A percentile compares a stretch with the other conserved stretches of the same genome.
These are phyloP conservation scores for Fusarium keratoplasticum DNA, from an alignment of 2,329 filamentous ascomycete species.

Conservation along the genomic window DNA sequence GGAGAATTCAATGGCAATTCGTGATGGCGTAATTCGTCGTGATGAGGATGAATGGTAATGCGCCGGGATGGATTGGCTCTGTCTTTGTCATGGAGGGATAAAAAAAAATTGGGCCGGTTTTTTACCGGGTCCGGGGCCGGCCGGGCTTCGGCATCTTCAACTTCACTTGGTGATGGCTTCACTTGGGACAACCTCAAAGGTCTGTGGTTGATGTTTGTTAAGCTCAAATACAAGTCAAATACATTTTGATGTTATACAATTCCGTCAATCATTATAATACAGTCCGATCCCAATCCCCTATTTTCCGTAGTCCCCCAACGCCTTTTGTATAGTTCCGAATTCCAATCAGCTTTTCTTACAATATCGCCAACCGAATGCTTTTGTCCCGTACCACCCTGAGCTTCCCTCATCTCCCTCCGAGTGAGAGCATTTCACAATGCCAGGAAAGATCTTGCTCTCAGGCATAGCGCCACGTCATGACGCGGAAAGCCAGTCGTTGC, in stretches of 20 bases:
- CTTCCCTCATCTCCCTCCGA: not conserved
- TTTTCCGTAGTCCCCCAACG: not conserved
- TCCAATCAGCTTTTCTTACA: not conserved
- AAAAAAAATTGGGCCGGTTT: conserved; percentile 39
- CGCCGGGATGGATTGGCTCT: conserved; percentile 37
- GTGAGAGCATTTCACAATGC: not conserved
- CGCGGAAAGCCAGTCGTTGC: not conserved
- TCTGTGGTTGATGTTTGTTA: not conserved
- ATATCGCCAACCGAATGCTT: not conserved
- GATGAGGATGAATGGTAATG: conserved; percentile 34
- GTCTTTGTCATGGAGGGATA: conserved; percentile 3
- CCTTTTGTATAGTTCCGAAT: not conserved
- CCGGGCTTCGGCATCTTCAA: not conserved
- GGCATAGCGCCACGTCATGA: not conserved
- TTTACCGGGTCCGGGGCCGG: conserved; percentile 25
- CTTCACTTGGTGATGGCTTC: not conserved
- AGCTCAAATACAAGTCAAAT: not conserved
- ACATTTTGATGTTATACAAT: not conserved
- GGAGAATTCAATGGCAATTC: not conserved
- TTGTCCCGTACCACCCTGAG: not conserved
- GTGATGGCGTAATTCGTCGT: conserved; percentile 34
- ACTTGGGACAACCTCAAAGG: not conserved
- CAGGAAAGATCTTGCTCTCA: not conserved
- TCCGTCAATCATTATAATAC: not conserved
- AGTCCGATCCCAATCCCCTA: not conserved